phyloP scores from a whole-genome alignment of 225 moss, liverwort and hornwort genomes.

The Marchantia polymorpha region DNA sequence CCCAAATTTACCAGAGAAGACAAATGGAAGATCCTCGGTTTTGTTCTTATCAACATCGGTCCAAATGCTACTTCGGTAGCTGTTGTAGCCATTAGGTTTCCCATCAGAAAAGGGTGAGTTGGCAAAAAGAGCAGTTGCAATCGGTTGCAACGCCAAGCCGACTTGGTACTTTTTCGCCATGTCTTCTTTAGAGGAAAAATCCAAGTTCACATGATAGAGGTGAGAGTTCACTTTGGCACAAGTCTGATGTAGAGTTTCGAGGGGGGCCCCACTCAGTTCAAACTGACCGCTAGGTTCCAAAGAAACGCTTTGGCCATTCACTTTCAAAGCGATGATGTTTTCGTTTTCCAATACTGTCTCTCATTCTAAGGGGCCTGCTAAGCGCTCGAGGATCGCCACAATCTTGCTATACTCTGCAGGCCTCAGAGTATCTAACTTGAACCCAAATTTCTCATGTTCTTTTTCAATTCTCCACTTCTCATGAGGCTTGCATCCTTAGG shows the following conservation, averaged over 20 bases:
- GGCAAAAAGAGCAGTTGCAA: slow-evolving; percentile 93
- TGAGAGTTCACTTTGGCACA: slow-evolving; percentile 95
- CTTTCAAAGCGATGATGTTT: slow-evolving; percentile 78
- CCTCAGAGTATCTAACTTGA: slow-evolving; percentile 62
- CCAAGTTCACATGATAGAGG: slow-evolving; percentile 94
- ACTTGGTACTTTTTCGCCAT: slow-evolving; percentile 90
- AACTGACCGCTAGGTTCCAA: slow-evolving; percentile 96
- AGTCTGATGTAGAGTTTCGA: slow-evolving; percentile 82
- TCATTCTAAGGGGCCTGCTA: slow-evolving; percentile 80
- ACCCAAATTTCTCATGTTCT: slow-evolving; percentile 98
- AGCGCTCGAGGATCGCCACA: slow-evolving; percentile 50
- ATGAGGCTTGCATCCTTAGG: slow-evolving; percentile 90
- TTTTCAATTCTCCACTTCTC: slow-evolving; percentile 97
- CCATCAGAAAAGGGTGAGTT: slow-evolving; percentile 95
- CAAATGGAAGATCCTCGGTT: slow-evolving; percentile 89
- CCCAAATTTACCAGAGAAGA: slow-evolving; percentile 87
- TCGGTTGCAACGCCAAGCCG: slow-evolving; percentile 89
- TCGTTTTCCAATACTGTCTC: slow-evolving; percentile 64
- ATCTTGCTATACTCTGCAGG: slow-evolving; percentile 76
- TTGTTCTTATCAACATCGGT: slow-evolving; percentile 86
- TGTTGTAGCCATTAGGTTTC: slow-evolving; percentile 88
- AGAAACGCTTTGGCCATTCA: slow-evolving; percentile 82
- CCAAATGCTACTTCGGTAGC: slow-evolving; percentile 92
- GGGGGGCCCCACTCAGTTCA: slow-evolving; percentile 92
- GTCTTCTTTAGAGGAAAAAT: slow-evolving; percentile 90